A percentile compares a stretch with the other conserved stretches of the same genome.
Conservation (phyloP, 208 protist species). For the Histomonas meleagridis region DNA sequence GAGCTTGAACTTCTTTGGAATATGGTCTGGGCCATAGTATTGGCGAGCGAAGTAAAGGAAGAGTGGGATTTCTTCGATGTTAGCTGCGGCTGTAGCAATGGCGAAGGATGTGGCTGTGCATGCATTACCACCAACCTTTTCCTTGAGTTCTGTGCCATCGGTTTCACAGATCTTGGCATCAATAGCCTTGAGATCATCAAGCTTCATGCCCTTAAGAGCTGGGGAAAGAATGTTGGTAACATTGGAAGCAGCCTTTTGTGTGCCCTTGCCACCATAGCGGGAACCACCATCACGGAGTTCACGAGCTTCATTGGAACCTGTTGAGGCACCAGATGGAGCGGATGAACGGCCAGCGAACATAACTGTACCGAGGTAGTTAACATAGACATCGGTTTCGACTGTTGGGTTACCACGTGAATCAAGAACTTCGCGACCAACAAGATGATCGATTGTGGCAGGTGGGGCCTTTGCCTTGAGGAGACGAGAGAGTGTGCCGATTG, state of each 20-base stretch:
- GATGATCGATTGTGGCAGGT: neutral
- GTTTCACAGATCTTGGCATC: neutral
- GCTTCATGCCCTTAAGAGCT: slow-evolving; percentile 58
- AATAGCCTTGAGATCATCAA: neutral
- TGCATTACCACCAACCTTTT: slow-evolving; percentile 32
- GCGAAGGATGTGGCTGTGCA: slow-evolving; percentile 20
- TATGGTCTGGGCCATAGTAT: neutral
- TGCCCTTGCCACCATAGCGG: slow-evolving; percentile 83
- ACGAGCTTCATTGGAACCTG: slow-evolving; percentile 81
- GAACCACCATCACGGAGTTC: slow-evolving; percentile 87
- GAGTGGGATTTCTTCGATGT: neutral
- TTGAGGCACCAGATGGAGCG: slow-evolving; percentile 93
- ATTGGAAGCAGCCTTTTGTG: slow-evolving; percentile 77
- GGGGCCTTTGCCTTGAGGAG: neutral
- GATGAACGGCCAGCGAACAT: neutral
- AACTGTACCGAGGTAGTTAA: neutral
- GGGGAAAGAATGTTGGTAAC: slow-evolving; percentile 81
- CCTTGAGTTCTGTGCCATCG: neutral
- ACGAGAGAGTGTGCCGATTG: neutral
- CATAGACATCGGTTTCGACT: slow-evolving; percentile 14
- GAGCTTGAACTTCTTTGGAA: neutral
- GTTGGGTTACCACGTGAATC: slow-evolving; percentile 37
- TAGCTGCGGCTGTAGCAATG: neutral
- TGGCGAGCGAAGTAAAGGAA: slow-evolving; percentile 13
- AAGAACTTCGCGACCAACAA: slow-evolving; percentile 27